Evolutionary conservation across 2,329 filamentous ascomycete species (phyloP).

Genomic region (Diplodia sapinea): DNA sequence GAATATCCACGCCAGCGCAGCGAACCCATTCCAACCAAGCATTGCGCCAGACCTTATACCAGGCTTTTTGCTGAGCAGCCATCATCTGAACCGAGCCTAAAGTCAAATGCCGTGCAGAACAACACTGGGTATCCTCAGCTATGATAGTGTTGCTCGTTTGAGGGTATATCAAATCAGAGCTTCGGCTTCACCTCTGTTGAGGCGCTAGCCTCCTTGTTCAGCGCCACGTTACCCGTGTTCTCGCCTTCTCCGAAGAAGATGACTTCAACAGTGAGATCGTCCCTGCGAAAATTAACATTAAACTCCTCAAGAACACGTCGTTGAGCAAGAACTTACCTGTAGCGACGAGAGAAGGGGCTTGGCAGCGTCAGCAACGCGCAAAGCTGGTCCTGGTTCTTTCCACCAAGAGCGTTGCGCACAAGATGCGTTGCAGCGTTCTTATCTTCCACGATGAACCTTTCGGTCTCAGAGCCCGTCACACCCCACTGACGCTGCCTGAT

Average conservation of each 20-base stretch:
- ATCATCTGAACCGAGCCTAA: background rate
- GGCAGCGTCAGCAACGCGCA: constrained; percentile 90
- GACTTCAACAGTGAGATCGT: constrained; percentile 95
- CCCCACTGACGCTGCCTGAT: constrained; percentile 93
- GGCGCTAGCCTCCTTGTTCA: constrained; percentile 88
- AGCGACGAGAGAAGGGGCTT: constrained; percentile 87
- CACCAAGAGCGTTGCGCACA: constrained; percentile 91
- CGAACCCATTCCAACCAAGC: background rate
- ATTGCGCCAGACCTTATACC: constrained; percentile 12
- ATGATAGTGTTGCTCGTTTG: constrained; percentile 15
- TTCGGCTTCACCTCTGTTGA: constrained; percentile 26
- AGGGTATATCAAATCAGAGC: constrained; percentile 7
- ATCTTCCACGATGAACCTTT: constrained; percentile 91
- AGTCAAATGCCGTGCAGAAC: constrained; percentile 4
- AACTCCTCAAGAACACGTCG: background rate
- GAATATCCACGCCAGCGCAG: background rate
- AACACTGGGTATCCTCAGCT: constrained; percentile 29
- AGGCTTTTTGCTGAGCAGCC: constrained; percentile 6
- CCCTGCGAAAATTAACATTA: constrained; percentile 58
- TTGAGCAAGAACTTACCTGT: constrained; percentile 66
- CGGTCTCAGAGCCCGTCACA: constrained; percentile 72
- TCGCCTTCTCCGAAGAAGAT: constrained; percentile 93
- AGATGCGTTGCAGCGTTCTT: constrained; percentile 96
- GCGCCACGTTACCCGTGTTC: constrained; percentile 75
- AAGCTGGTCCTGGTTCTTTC: constrained; percentile 90